Evolutionary conservation across 2,329 filamentous ascomycete species (phyloP).

Genomic region (Arthrobotrys sphaeroides): DNA sequence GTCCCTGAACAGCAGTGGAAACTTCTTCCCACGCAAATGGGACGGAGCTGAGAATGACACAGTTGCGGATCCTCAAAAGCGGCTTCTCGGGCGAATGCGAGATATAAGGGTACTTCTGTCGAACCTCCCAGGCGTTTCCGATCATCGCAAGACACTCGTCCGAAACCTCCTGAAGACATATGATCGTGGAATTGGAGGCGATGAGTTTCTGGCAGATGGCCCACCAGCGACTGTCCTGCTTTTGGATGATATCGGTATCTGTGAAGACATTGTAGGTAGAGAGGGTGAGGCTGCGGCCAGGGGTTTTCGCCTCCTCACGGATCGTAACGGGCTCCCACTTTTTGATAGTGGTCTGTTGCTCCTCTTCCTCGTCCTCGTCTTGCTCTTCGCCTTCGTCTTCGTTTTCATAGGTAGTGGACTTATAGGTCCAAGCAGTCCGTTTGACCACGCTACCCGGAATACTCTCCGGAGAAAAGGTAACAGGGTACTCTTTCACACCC

Average conservation of each 20-base stretch:
- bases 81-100: slow-evolving; percentile 70
- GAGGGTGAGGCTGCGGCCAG: slow-evolving; percentile 58
- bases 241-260: slow-evolving; percentile 61
- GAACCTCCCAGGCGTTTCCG: slow-evolving; percentile 64
- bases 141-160: slow-evolving; percentile 71
- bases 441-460: slow-evolving; percentile 24
- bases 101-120: slow-evolving; percentile 66
- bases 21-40: slow-evolving; percentile 69
- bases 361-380: slow-evolving; percentile 56
- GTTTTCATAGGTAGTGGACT: background rate
- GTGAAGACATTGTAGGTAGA: slow-evolving; percentile 64
- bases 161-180: slow-evolving; percentile 71
- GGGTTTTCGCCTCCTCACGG: slow-evolving; percentile 5
- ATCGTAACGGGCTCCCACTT: slow-evolving; percentile 57
- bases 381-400: slow-evolving; percentile 49
- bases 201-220: slow-evolving; percentile 59
- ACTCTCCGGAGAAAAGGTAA: slow-evolving; percentile 26
- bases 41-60: slow-evolving; percentile 65
- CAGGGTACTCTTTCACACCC: slow-evolving; percentile 19
- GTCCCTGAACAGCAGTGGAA: slow-evolving; percentile 68
- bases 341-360: background rate
- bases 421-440: slow-evolving; percentile 19
- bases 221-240: slow-evolving; percentile 60
- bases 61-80: slow-evolving; percentile 70
- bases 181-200: slow-evolving; percentile 60